phyloP scores from a whole-genome alignment of 1,284 basidiomycete genomes.

The Ceratobasidium sp. region DNA sequence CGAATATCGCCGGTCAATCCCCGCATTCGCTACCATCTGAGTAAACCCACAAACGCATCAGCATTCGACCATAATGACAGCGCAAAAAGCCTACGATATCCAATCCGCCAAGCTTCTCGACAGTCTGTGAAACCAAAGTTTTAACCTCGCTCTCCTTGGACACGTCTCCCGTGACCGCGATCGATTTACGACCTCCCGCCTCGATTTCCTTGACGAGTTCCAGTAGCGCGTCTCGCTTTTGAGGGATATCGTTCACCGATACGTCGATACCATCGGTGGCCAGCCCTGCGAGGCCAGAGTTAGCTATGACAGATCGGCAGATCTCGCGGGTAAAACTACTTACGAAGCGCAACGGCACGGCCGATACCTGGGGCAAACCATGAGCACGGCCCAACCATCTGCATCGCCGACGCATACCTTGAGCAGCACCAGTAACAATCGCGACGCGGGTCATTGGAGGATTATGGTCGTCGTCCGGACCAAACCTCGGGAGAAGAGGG shows the following conservation, averaged over 20 bases:
- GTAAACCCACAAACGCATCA: not conserved
- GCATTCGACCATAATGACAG: slow-evolving; percentile 28
- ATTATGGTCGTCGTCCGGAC: not conserved
- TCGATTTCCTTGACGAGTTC: slow-evolving; percentile 43
- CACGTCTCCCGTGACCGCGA: slow-evolving; percentile 48
- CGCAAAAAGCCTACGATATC: slow-evolving; percentile 15
- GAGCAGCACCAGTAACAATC: slow-evolving; percentile 58
- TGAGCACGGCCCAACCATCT: not conserved
- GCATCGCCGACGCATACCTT: not conserved
- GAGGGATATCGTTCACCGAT: slow-evolving; percentile 56
- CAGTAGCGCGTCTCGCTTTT: slow-evolving; percentile 51
- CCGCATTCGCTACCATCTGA: slow-evolving; percentile 52
- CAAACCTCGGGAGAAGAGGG: not conserved
- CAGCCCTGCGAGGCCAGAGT: slow-evolving; percentile 50
- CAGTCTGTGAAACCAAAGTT: slow-evolving; percentile 46
- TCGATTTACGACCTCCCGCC: slow-evolving; percentile 40
- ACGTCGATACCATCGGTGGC: slow-evolving; percentile 58
- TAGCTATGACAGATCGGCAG: not conserved
- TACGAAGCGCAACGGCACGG: slow-evolving; percentile 57
- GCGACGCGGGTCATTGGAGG: slow-evolving; percentile 49
- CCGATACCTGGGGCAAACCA: slow-evolving; percentile 57
- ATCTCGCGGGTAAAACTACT: not conserved
- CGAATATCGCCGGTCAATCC: slow-evolving; percentile 39
- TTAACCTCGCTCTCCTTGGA: slow-evolving; percentile 49
- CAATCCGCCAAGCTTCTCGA: slow-evolving; percentile 47